These are phyloP conservation scores for Blastobotrys indianensis DNA, from an alignment of 1,139 yeast genomes.

Conservation along the genomic window DNA sequence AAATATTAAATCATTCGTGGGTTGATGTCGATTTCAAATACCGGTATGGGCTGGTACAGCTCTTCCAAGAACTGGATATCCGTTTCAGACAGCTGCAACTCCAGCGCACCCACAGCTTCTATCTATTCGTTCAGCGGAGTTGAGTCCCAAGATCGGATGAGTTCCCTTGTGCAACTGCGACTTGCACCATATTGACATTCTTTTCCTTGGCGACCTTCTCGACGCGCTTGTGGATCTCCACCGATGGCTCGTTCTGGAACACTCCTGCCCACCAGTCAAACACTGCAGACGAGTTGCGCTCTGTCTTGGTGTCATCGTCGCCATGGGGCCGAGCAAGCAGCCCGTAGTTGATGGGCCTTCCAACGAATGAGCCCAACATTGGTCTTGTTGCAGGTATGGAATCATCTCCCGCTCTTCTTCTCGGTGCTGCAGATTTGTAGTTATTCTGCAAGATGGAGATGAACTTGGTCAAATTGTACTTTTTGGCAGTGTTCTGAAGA, in stretches of 20 bases:
- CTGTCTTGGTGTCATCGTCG: neutral
- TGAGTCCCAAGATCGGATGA: slow-evolving; percentile 53
- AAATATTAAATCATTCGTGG: too few species aligned
- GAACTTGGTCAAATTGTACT: slow-evolving; percentile 49
- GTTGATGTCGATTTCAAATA: neutral
- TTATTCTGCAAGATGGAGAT: slow-evolving; percentile 56
- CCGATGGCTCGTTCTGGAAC: too few species aligned
- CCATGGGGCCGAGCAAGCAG: slow-evolving; percentile 39
- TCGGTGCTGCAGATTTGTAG: slow-evolving; percentile 48
- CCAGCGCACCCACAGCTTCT: slow-evolving; percentile 46
- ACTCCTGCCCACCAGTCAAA: neutral
- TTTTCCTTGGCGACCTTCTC: slow-evolving; percentile 47
- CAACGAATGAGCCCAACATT: slow-evolving; percentile 45
- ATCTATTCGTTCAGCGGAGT: slow-evolving; percentile 44
- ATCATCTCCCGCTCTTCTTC: too few species aligned
- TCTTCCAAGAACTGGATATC: slow-evolving; percentile 47
- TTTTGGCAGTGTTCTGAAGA: slow-evolving; percentile 48
- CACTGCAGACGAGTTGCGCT: too few species aligned
- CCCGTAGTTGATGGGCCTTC: slow-evolving; percentile 48
- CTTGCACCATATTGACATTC: slow-evolving; percentile 46
- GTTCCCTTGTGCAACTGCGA: slow-evolving; percentile 46
- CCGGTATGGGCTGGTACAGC: slow-evolving; percentile 33
- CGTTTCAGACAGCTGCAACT: slow-evolving; percentile 41
- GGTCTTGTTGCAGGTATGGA: slow-evolving; percentile 45
- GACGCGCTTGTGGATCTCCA: slow-evolving; percentile 34